phyloP scores from a whole-genome alignment of 1,284 basidiomycete genomes.

The Hymenochaete sp. region DNA sequence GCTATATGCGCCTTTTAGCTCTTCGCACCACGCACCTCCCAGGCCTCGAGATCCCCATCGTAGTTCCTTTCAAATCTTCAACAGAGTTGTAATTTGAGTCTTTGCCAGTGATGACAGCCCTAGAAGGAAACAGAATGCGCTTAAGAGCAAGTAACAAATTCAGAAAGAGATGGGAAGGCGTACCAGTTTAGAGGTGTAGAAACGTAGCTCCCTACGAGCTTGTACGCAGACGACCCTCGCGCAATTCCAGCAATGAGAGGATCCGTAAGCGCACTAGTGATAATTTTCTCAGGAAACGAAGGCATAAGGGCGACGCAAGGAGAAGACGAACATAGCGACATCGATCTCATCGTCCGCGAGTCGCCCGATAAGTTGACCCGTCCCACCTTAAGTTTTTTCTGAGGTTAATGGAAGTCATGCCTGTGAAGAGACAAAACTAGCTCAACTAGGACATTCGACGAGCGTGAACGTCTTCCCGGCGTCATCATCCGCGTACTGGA shows the following conservation, averaged over 20 bases:
- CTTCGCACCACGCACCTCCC: constrained; percentile 64
- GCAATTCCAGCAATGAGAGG: constrained; percentile 90
- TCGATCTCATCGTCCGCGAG: constrained; percentile 83
- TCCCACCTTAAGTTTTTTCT: constrained; percentile 52
- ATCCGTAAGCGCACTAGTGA: constrained; percentile 79
- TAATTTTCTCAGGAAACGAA: constrained; percentile 14
- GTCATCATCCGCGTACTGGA: constrained; percentile 67
- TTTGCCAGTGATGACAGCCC: constrained; percentile 89
- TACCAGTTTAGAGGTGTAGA: constrained; percentile 81
- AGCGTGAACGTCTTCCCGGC: constrained; percentile 65
- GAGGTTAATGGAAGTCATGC: neutral
- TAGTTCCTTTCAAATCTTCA: constrained; percentile 70
- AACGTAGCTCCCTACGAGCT: constrained; percentile 90
- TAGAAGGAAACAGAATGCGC: constrained; percentile 24
- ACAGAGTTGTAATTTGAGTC: constrained; percentile 66
- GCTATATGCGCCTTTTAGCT: too few relatives aligned
- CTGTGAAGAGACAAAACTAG: constrained; percentile 1
- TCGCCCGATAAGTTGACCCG: constrained; percentile 82
- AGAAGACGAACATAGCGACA: constrained; percentile 63
- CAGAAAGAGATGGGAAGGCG: constrained; percentile 13
- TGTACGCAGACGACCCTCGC: constrained; percentile 79
- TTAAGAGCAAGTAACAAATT: neutral
- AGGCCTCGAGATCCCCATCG: constrained; percentile 82
- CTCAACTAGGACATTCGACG: constrained; percentile 83
- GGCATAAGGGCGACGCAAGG: neutral